Evolutionary conservation across 1,284 basidiomycete genomes (phyloP).

Genomic region (Coriolopsis trogii): DNA sequence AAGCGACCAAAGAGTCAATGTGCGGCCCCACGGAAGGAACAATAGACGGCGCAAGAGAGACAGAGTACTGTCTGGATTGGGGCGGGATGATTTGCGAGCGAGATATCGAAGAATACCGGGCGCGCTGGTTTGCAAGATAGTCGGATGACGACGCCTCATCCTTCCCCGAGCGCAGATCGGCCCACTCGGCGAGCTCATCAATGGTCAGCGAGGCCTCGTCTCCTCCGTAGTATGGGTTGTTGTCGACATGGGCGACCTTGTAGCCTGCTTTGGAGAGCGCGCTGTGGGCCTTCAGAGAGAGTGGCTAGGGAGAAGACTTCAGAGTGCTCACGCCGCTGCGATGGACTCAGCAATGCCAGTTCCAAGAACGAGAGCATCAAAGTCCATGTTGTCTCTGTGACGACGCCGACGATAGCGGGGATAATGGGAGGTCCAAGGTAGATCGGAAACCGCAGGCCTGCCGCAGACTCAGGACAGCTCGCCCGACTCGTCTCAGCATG

Average conservation of each 20-base stretch:
- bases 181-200: constrained; percentile 80
- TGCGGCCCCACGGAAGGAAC: constrained; percentile 82
- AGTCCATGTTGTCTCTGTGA: constrained; percentile 39
- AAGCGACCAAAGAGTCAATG: constrained; percentile 80
- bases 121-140: constrained; percentile 31
- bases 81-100: constrained; percentile 46
- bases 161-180: constrained; percentile 38
- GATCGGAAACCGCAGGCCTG: neutral
- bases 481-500: neutral
- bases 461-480: neutral
- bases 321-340: constrained; percentile 75
- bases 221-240: constrained; percentile 85
- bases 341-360: constrained; percentile 91
- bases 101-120: constrained; percentile 44
- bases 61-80: constrained; percentile 78
- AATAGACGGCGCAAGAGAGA: constrained; percentile 84
- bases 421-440: too few relatives aligned
- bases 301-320: constrained; percentile 8
- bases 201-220: constrained; percentile 82
- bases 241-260: constrained; percentile 87
- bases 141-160: constrained; percentile 17
- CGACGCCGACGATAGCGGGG: constrained; percentile 3
- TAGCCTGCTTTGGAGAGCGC: constrained; percentile 88
- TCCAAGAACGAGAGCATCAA: constrained; percentile 85
- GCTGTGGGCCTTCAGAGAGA: constrained; percentile 45